phyloP scores from a whole-genome alignment of 2,329 filamentous ascomycete genomes.

The Phyllosticta citrichinensis region DNA sequence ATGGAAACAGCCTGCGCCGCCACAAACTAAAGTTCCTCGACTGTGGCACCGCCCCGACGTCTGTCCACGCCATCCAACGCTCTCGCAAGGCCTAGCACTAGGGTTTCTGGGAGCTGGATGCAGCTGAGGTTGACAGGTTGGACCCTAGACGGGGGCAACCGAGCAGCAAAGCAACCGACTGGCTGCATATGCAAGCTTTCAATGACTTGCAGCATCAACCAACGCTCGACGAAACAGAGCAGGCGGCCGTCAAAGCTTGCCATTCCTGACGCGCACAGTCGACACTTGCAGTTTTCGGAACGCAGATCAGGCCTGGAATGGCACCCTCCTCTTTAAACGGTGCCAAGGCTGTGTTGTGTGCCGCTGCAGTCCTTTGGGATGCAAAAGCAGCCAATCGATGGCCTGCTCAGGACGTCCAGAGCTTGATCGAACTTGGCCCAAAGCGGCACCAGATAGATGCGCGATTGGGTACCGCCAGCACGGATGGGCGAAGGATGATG shows the following conservation, averaged over 20 bases:
- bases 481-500: background rate
- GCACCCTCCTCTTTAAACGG: constrained; percentile 7
- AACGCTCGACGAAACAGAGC: constrained; percentile 8
- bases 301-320: constrained; percentile 12
- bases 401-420: background rate
- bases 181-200: constrained; percentile 6
- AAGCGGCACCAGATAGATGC: background rate
- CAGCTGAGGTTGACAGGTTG: background rate
- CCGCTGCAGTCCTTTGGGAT: constrained; percentile 3
- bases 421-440: constrained; percentile 1
- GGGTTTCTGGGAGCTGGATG: background rate
- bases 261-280: constrained; percentile 7
- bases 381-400: constrained; percentile 6
- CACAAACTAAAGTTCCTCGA: constrained; percentile 1
- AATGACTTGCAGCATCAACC: constrained; percentile 7
- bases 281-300: constrained; percentile 6
- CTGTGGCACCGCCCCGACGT: background rate
- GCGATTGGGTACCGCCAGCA: background rate
- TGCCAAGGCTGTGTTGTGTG: constrained; percentile 8
- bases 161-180: background rate
- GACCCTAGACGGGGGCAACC: background rate
- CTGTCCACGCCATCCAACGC: background rate
- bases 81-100: background rate
- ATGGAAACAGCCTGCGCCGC: background rate
- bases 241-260: background rate